phyloP scores from a whole-genome alignment of 116 monocot species.

The Phalaenopsis hybrid region DNA sequence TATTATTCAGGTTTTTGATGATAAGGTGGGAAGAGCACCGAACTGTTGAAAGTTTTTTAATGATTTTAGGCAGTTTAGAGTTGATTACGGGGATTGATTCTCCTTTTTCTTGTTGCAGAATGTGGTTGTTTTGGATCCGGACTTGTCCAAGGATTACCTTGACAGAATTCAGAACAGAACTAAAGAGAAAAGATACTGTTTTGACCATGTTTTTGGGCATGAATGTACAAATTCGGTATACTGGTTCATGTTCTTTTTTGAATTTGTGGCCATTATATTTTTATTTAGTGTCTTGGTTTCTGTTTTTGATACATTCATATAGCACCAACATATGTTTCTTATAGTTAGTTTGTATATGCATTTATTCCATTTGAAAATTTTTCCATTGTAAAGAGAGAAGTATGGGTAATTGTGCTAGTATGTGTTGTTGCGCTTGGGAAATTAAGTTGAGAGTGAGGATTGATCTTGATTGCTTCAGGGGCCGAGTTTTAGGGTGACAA shows the following conservation, averaged over 20 bases:
- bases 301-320: not conserved
- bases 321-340: not conserved
- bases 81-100: not conserved
- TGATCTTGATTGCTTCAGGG: too few species aligned
- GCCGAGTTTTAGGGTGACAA: too few species aligned
- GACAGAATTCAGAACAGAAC: constrained; percentile 82
- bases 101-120: constrained; percentile 27
- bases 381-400: too few species aligned
- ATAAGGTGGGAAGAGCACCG: constrained; percentile 46
- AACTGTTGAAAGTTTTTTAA: not conserved
- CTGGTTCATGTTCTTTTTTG: not conserved
- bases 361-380: too few species aligned
- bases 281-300: not conserved
- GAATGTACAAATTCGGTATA: constrained; percentile 73
- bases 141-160: constrained; percentile 91
- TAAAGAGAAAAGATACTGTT: constrained; percentile 87
- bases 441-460: too few species aligned
- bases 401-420: too few species aligned
- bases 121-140: constrained; percentile 88
- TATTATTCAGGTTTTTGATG: constrained; percentile 83
- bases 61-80: not conserved
- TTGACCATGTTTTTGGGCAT: constrained; percentile 88
- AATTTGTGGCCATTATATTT: not conserved
- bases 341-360: too few species aligned
- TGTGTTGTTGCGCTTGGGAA: too few species aligned